Conservation (phyloP, 441 rosid genomes). For the Geranium incanum region DNA sequence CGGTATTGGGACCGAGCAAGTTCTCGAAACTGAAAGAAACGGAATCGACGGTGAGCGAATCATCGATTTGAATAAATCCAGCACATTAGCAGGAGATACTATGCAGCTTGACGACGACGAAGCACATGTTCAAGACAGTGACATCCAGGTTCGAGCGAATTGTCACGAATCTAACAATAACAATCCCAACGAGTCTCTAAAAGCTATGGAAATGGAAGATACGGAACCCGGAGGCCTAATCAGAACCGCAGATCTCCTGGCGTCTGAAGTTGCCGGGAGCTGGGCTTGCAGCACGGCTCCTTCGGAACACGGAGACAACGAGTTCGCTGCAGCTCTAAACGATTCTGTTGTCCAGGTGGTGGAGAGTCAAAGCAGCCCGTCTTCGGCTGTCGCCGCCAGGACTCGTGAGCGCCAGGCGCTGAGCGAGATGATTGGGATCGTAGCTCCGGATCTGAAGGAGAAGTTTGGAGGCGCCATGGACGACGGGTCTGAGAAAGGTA, state of each 20-base stretch:
- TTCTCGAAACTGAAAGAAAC: slow-evolving; percentile 68
- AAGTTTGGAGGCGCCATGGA: slow-evolving; percentile 31
- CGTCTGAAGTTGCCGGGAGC: slow-evolving; percentile 85
- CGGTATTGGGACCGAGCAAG: slow-evolving; percentile 61
- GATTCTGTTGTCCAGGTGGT: slow-evolving; percentile 40
- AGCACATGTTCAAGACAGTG: slow-evolving; percentile 38
- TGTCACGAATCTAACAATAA: slow-evolving; percentile 26
- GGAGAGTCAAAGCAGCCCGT: slow-evolving; percentile 56
- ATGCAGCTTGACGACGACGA: slow-evolving; percentile 79
- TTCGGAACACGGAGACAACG: slow-evolving; percentile 70
- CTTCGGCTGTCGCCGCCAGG: slow-evolving; percentile 30
- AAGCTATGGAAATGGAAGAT: slow-evolving; percentile 43
- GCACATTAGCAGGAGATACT: slow-evolving; percentile 51
- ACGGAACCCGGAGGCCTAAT: slow-evolving; percentile 56
- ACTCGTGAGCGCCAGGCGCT: slow-evolving; percentile 39
- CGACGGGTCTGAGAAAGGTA: slow-evolving; percentile 25
- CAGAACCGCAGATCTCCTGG: slow-evolving; percentile 69
- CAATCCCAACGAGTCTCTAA: slow-evolving; percentile 33
- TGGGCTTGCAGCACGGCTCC: slow-evolving; percentile 87
- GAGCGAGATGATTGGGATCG: slow-evolving; percentile 58
- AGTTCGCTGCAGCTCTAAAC: slow-evolving; percentile 34
- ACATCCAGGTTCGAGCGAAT: slow-evolving; percentile 27
- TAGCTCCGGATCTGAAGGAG: slow-evolving; percentile 55
- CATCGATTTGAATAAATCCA: slow-evolving; percentile 32
- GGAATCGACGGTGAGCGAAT: slow-evolving; percentile 41